phyloP scores from a whole-genome alignment of 495 filamentous ascomycete species.

The Articulospora tetracladia region DNA sequence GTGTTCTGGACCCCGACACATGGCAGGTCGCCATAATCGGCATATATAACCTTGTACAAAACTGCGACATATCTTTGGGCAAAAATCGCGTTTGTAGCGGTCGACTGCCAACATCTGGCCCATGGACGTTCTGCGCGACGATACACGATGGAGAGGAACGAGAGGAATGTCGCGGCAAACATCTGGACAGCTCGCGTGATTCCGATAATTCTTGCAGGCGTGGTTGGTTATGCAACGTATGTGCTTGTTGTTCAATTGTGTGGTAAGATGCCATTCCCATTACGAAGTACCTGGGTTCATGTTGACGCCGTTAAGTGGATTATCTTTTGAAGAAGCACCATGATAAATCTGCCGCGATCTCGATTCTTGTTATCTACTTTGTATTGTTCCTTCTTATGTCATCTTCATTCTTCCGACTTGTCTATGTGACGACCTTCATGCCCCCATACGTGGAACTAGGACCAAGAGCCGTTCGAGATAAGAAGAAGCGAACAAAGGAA shows the following conservation, averaged over 20 bases:
- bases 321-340: constrained; percentile 23
- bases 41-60: no score
- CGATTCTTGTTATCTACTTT: constrained; percentile 68
- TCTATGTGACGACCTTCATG: constrained; percentile 58
- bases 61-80: no score
- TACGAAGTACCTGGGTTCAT: neutral
- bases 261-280: constrained; percentile 35
- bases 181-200: constrained; percentile 51
- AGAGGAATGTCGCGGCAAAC: constrained; percentile 39
- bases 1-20: no score
- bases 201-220: constrained; percentile 53
- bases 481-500: constrained; percentile 10
- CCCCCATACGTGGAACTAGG: constrained; percentile 69
- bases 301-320: constrained; percentile 13
- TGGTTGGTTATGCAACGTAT: constrained; percentile 60
- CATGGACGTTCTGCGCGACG: neutral
- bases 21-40: no score
- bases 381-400: constrained; percentile 61
- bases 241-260: constrained; percentile 55
- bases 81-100: neutral
- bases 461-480: constrained; percentile 32
- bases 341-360: constrained; percentile 51
- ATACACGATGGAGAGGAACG: constrained; percentile 12
- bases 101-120: neutral
- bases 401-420: constrained; percentile 63